phyloP scores from a whole-genome alignment of 106 monocot species.

The Alisma plantagoaquatica region DNA sequence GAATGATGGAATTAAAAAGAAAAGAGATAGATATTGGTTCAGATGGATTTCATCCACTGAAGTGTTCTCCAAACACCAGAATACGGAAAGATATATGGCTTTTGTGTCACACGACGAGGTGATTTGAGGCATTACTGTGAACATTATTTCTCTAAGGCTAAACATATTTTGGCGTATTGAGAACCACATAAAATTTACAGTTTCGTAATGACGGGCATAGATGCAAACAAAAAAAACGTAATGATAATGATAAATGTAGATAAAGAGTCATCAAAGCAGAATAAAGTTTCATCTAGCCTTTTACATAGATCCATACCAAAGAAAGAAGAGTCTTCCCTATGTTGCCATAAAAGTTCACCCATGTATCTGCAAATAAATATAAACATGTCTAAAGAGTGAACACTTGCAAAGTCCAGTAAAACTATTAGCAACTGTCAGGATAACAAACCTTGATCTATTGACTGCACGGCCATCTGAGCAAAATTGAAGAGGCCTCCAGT shows the following conservation, averaged over 20 bases:
- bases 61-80: neutral
- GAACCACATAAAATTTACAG: neutral
- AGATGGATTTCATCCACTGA: neutral
- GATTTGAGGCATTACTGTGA: no score
- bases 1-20: neutral
- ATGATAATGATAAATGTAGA: neutral
- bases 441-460: constrained; percentile 57
- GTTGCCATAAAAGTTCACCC: constrained; percentile 76
- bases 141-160: neutral
- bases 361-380: constrained; percentile 41
- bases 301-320: constrained; percentile 39
- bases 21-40: neutral
- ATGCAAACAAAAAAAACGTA: neutral
- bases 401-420: neutral
- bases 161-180: neutral
- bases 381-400: neutral
- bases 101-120: no score
- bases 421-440: neutral
- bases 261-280: neutral
- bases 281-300: no score
- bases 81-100: no score
- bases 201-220: neutral
- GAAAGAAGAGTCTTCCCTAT: constrained; percentile 83
- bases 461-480: constrained; percentile 66
- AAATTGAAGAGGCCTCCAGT: constrained; percentile 52